phyloP scores from a whole-genome alignment of 306 rosid genomes.

The Trifolium fragiferum region DNA sequence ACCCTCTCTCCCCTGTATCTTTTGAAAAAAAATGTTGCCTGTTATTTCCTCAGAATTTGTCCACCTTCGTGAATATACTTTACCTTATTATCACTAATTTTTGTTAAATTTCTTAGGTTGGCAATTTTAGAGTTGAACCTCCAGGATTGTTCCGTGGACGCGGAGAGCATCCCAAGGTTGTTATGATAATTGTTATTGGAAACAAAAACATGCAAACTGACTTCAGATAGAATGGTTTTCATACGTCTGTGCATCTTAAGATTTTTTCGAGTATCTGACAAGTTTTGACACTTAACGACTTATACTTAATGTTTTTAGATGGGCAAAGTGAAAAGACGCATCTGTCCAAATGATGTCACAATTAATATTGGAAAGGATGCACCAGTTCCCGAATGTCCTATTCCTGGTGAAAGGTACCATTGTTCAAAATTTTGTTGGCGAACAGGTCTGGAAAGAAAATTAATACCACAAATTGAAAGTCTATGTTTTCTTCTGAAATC shows the following conservation, averaged over 20 bases:
- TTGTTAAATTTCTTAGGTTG: slow-evolving; percentile 65
- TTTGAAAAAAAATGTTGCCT: not conserved
- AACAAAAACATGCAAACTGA: slow-evolving; percentile 8
- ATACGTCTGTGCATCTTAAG: not conserved
- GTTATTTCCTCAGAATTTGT: slow-evolving; percentile 5
- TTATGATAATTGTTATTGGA: slow-evolving; percentile 31
- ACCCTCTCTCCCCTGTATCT: not conserved
- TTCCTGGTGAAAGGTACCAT: slow-evolving; percentile 84
- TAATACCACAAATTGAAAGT: slow-evolving; percentile 11
- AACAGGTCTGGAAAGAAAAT: slow-evolving; percentile 1
- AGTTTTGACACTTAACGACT: slow-evolving; percentile 23
- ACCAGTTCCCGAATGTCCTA: slow-evolving; percentile 90
- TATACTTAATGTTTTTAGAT: slow-evolving; percentile 60
- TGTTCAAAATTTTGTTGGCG: slow-evolving; percentile 13
- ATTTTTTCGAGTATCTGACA: slow-evolving; percentile 19
- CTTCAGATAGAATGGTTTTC: slow-evolving; percentile 35
- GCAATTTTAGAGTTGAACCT: slow-evolving; percentile 96
- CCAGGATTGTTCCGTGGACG: slow-evolving; percentile 99
- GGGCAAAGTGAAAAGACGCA: slow-evolving; percentile 88
- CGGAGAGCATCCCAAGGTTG: slow-evolving; percentile 99
- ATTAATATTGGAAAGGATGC: slow-evolving; percentile 88
- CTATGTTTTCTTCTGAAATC: not conserved
- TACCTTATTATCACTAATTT: slow-evolving; percentile 10
- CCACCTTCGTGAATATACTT: slow-evolving; percentile 1
- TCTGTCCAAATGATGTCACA: slow-evolving; percentile 75